Evolutionary conservation across 2,329 filamentous ascomycete genomes (phyloP).

Genomic region (Epichloe baconii): DNA sequence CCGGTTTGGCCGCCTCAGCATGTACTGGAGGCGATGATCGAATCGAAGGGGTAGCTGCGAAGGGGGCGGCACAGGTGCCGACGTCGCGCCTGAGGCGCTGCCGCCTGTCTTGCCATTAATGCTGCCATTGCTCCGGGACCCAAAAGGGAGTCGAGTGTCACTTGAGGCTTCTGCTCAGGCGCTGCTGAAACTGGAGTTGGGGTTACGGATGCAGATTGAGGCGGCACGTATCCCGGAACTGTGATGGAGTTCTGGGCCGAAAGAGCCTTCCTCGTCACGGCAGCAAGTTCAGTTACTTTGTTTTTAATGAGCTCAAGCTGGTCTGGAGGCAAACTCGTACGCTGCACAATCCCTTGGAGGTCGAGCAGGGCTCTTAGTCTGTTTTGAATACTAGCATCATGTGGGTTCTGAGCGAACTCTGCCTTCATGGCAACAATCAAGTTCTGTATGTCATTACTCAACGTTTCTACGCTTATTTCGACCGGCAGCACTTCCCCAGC

Average conservation of each 20-base stretch:
- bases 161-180: slow-evolving; percentile 18
- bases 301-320: slow-evolving; percentile 75
- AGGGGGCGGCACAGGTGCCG: slow-evolving; percentile 20
- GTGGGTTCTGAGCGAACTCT: slow-evolving; percentile 62
- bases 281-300: slow-evolving; percentile 64
- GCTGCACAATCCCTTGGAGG: slow-evolving; percentile 61
- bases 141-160: slow-evolving; percentile 46
- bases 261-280: slow-evolving; percentile 45
- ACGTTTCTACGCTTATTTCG: slow-evolving; percentile 53
- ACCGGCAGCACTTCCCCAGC: slow-evolving; percentile 19
- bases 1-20: slow-evolving; percentile 21
- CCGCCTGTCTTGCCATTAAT: slow-evolving; percentile 41
- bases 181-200: slow-evolving; percentile 19
- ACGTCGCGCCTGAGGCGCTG: slow-evolving; percentile 35
- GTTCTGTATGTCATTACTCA: slow-evolving; percentile 73
- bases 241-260: slow-evolving; percentile 28
- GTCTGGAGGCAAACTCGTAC: slow-evolving; percentile 63
- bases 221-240: slow-evolving; percentile 24
- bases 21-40: slow-evolving; percentile 36
- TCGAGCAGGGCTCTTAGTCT: slow-evolving; percentile 77
- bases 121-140: slow-evolving; percentile 47
- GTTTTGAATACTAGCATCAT: slow-evolving; percentile 62
- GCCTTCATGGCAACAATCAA: slow-evolving; percentile 61
- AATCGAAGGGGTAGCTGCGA: slow-evolving; percentile 24
- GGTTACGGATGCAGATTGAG: slow-evolving; percentile 22